Evolutionary conservation across 352 stramenopile genomes (phyloP), one percentile per base, ranked within the genome.

Genomic region (Phytophthora rubi): DNA sequence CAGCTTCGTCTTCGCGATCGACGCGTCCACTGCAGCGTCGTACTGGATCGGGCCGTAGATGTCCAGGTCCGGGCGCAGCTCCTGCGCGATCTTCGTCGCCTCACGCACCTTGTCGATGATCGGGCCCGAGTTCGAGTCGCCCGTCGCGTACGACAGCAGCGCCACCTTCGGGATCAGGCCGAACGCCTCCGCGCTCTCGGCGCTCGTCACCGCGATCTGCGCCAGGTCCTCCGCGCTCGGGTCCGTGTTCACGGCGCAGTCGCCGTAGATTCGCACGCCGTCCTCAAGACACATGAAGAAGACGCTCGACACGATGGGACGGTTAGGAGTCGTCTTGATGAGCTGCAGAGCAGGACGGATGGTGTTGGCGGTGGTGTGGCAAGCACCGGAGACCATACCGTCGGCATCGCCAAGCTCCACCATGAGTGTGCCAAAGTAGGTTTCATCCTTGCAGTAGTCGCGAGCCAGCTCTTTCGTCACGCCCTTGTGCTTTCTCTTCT

Each of bases 21-120:
- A 83, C 56, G 76, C 74, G 62, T 92, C 83, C 53, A 91, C 83
- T 0, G 90, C 90, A 6, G 90, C 90, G 57, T 97, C 89, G 76
- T 93, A 97, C 71, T 97, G 89, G 73, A 97, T 90, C 52, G 89
- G 89, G 4, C 89, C 89, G 71, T 95, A 93, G 60, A 97, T 94
- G 53, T 93, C 75, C 53, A 92, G 68, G 51, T 92, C 85, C 12
- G 85, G 81, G 32, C 84, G 84, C 77, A 91, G 77, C 53, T 70
- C 59, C 60, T 93, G 75, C 23, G 84, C 89, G 51, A 94, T 81
- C 42, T 75, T 68, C 5, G 88, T 97, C 23, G 89, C 89, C 54
- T 94, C 79, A 21, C 82, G 80, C n/a, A 95, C 82, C 73, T 94
- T 97, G 64, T 97, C 89, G 53, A 97, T 89, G 70, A 93, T 88